A percentile compares a stretch with the other conserved stretches of the same genome.
phyloP scores from a whole-genome alignment of 1,284 basidiomycete species.

The Hymenochaete sp. region DNA sequence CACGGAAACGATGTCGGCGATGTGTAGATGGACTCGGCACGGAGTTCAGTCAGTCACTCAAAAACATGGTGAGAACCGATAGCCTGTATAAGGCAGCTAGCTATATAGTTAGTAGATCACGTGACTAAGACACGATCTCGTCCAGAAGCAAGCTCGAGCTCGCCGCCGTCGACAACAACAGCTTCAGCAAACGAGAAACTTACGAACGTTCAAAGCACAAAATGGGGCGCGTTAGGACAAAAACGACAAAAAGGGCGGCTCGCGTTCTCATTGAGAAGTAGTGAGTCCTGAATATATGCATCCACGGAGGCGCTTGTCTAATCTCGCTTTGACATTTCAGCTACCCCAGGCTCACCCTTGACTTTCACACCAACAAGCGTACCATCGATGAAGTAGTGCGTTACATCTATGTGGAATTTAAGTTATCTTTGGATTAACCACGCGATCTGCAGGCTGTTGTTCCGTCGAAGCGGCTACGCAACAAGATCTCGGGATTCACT shows the following conservation, averaged over 20 bases:
- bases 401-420: constrained; percentile 24
- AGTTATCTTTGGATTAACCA: too few relatives aligned
- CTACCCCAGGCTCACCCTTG: constrained; percentile 93
- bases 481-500: constrained; percentile 99
- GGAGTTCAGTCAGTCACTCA: constrained; percentile 12
- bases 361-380: constrained; percentile 99
- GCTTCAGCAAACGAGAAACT: constrained; percentile 1
- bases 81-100: constrained; percentile 18
- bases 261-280: constrained; percentile 99
- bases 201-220: too few relatives aligned
- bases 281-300: constrained; percentile 40
- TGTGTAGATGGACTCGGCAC: constrained; percentile 21
- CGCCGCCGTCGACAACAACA: constrained; percentile 6
- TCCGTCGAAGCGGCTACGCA: constrained; percentile 97
- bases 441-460: constrained; percentile 69
- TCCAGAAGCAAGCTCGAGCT: background rate
- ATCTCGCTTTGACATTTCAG: constrained; percentile 32
- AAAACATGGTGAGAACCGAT: too few relatives aligned
- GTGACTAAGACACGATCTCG: background rate
- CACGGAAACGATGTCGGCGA: background rate
- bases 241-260: constrained; percentile 99
- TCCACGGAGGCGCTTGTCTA: background rate
- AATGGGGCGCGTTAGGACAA: constrained; percentile 97
- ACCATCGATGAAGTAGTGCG: constrained; percentile 97
- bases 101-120: constrained; percentile 10